These are phyloP conservation scores for Discostella stelligeroides DNA, from an alignment of 108 stramenopile species.

Conservation along the genomic window DNA sequence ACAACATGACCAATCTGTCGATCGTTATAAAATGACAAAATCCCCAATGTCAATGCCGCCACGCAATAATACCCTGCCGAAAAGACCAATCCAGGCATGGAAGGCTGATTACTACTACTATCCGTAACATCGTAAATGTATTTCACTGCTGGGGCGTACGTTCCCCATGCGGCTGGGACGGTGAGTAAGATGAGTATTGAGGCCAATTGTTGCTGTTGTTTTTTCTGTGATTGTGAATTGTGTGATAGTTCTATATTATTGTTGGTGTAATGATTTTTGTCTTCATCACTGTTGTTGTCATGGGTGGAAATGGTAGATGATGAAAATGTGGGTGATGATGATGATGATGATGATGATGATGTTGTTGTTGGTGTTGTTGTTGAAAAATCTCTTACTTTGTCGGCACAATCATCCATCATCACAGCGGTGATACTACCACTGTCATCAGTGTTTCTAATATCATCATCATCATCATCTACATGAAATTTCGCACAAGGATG, in stretches of 20 bases:
- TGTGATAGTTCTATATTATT: background rate
- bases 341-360: no score
- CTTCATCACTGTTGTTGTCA: no score
- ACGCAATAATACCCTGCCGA: conserved; percentile 80
- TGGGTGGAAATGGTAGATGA: no score
- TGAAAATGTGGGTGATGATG: no score
- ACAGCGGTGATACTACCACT: no score
- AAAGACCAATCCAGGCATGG: conserved; percentile 79
- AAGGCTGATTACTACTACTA: conserved; percentile 23
- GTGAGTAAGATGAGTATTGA: conserved; percentile 74
- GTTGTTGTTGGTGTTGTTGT: no score
- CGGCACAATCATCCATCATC: no score
- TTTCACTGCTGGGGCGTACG: conserved; percentile 83
- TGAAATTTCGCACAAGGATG: no score
- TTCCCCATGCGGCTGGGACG: conserved; percentile 86
- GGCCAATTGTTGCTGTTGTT: conserved; percentile 6
- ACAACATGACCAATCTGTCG: background rate
- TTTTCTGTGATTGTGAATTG: background rate
- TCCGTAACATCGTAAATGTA: conserved; percentile 71
- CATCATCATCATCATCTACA: no score
- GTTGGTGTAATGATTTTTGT: no score
- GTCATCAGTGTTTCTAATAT: no score
- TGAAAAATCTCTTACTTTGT: no score
- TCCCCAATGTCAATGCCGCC: conserved; percentile 50
- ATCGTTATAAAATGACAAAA: conserved; percentile 7